phyloP scores from a whole-genome alignment of 495 filamentous ascomycete species.

The Endocarpon pusillum region DNA sequence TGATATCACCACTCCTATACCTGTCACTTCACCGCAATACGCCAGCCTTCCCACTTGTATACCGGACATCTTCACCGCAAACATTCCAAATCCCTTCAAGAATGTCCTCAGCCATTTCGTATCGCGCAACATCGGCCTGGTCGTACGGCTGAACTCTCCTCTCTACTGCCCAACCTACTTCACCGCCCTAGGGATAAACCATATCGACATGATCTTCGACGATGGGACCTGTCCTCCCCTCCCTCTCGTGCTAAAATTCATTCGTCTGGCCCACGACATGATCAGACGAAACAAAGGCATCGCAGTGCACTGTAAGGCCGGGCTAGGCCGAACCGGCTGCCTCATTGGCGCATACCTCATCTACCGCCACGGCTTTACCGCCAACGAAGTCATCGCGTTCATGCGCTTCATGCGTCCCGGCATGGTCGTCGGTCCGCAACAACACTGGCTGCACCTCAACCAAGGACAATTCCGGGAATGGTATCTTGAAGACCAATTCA shows the following conservation, averaged over 20 bases:
- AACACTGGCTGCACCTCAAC: constrained; percentile 97
- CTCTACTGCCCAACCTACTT: constrained; percentile 94
- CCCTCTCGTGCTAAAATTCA: constrained; percentile 73
- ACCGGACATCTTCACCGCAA: constrained; percentile 41
- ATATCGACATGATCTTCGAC: constrained; percentile 98
- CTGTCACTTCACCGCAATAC: constrained; percentile 52
- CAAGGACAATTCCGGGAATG: constrained; percentile 92
- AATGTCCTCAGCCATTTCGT: constrained; percentile 85
- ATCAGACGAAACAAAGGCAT: constrained; percentile 82
- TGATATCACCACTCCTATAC: constrained; percentile 51
- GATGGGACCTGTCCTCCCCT: constrained; percentile 91
- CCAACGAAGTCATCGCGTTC: constrained; percentile 94
- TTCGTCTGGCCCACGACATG: constrained; percentile 84
- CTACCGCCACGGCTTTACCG: constrained; percentile 94
- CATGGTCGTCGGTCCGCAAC: constrained; percentile 98
- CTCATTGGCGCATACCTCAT: constrained; percentile 95
- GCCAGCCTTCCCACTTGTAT: constrained; percentile 50
- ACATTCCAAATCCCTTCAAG: constrained; percentile 70
- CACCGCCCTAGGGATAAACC: constrained; percentile 80
- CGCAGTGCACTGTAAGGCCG: constrained; percentile 96
- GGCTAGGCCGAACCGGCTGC: constrained; percentile 88
- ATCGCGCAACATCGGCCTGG: constrained; percentile 71
- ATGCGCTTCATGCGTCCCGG: constrained; percentile 99
- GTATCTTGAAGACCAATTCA: constrained; percentile 87
- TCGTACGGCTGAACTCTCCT: constrained; percentile 88